Percentiles rank a stretch among this genome's conserved stretches.
These are phyloP conservation scores for Candida glaebosa DNA, from an alignment of 805 yeast genomes.

Conservation along the genomic window DNA sequence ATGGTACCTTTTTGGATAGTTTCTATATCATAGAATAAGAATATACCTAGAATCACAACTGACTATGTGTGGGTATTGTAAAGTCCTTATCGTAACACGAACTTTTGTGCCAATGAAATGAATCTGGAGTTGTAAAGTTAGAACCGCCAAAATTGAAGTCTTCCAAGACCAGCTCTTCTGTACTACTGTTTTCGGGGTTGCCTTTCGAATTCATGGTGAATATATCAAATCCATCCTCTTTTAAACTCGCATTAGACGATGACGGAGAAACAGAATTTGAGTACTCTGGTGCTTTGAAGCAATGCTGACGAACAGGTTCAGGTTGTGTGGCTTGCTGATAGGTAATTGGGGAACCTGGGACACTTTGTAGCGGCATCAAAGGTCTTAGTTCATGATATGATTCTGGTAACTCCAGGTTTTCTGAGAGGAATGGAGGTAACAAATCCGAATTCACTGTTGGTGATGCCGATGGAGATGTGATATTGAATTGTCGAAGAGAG, in stretches of 20 bases:
- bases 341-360: not conserved
- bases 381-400: not conserved
- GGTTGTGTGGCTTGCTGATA: not conserved
- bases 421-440: not conserved
- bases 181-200: conserved; percentile 1
- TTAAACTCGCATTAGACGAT: not conserved
- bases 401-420: not conserved
- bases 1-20: conserved; percentile 1
- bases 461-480: not conserved
- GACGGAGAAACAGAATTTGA: not conserved
- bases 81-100: not conserved
- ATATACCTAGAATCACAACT: not conserved
- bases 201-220: not conserved
- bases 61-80: not conserved
- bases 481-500: not conserved
- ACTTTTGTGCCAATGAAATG: not conserved
- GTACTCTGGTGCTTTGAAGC: not conserved
- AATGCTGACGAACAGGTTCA: not conserved
- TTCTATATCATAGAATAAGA: not conserved
- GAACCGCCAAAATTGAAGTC: not conserved
- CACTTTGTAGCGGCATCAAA: not conserved
- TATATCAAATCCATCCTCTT: not conserved
- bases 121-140: conserved; percentile 1
- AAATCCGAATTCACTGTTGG: not conserved
- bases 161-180: conserved; percentile 3